phyloP scores from a whole-genome alignment of 2,329 filamentous ascomycete species.

The Pseudocercospora eumusae region DNA sequence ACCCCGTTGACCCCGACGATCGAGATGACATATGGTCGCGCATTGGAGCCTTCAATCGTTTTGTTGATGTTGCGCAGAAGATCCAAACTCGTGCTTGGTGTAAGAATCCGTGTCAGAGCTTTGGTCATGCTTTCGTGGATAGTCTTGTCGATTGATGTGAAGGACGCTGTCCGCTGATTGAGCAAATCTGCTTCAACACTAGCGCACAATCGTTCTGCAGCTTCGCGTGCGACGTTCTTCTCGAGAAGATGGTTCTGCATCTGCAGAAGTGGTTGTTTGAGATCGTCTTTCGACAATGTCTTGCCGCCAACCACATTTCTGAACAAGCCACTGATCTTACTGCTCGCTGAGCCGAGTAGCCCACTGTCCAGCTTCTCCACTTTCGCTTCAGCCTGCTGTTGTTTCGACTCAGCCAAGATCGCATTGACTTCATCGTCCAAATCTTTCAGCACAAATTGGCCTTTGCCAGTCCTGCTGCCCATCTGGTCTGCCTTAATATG shows the following conservation, averaged over 20 bases:
- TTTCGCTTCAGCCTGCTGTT: constrained; percentile 54
- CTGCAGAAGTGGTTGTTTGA: constrained; percentile 88
- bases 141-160: constrained; percentile 75
- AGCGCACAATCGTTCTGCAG: constrained; percentile 84
- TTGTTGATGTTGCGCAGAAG: constrained; percentile 89
- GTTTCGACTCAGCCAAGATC: constrained; percentile 79
- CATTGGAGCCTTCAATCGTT: constrained; percentile 63
- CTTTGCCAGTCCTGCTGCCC: constrained; percentile 81
- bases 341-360: constrained; percentile 76
- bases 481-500: constrained; percentile 76
- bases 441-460: constrained; percentile 91
- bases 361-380: constrained; percentile 65
- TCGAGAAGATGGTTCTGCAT: constrained; percentile 94
- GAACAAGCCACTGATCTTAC: constrained; percentile 83
- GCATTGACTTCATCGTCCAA: constrained; percentile 89
- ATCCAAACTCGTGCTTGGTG: constrained; percentile 90
- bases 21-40: constrained; percentile 93
- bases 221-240: constrained; percentile 96
- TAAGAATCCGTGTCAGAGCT: constrained; percentile 91
- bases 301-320: constrained; percentile 95
- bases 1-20: constrained; percentile 98
- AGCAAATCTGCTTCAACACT: constrained; percentile 88
- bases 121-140: constrained; percentile 87
- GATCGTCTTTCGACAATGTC: constrained; percentile 81
- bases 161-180: constrained; percentile 86